Conservation (phyloP, 306 rosid species). For the Quercus ilex region DNA sequence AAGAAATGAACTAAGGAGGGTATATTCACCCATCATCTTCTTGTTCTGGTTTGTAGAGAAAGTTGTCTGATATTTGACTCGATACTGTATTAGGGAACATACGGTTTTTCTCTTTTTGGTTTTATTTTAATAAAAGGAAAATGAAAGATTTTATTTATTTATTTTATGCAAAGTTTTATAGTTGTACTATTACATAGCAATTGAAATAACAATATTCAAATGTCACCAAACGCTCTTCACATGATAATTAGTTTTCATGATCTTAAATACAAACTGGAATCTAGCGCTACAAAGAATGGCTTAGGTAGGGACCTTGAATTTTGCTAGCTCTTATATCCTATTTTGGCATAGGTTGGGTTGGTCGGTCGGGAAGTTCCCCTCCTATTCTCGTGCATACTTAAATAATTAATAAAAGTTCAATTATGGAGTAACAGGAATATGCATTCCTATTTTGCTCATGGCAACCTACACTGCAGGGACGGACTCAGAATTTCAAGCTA, state of each 20-base stretch:
- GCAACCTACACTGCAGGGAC: too few relatives aligned
- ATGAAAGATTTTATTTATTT: too few relatives aligned
- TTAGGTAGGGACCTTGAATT: not conserved
- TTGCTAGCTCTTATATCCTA: not conserved
- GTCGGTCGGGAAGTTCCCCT: not conserved
- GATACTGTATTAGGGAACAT: not conserved
- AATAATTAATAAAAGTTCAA: not conserved
- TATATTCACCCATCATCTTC: conserved; percentile 87
- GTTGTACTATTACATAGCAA: not conserved
- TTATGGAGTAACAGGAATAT: not conserved
- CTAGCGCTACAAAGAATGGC: not conserved
- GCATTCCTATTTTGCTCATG: not conserved
- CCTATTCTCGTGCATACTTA: not conserved
- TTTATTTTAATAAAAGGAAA: not conserved
- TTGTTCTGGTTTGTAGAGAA: conserved; percentile 65
- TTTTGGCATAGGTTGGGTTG: not conserved
- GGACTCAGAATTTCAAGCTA: too few relatives aligned
- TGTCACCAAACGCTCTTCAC: not conserved
- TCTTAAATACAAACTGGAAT: not conserved
- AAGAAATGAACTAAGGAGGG: conserved; percentile 51
- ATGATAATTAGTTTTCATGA: too few relatives aligned
- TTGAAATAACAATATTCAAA: not conserved
- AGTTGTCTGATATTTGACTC: conserved; percentile 1
- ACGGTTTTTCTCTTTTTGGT: not conserved
- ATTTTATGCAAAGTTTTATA: not conserved